Conservation (phyloP, 345 rosid genomes). For the Euphorbia tirucalli region DNA sequence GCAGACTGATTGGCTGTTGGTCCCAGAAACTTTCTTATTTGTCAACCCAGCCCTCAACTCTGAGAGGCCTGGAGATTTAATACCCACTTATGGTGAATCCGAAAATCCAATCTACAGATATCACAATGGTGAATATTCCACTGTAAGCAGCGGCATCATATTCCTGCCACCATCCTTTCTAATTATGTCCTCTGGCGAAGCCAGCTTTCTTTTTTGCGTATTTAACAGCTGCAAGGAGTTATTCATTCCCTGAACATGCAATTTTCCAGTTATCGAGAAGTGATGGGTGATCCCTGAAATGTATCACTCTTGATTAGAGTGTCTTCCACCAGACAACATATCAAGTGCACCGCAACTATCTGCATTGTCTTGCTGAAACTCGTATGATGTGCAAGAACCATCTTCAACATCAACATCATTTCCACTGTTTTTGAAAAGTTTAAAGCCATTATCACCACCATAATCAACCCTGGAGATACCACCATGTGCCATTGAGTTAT, state of each 20-base stretch:
- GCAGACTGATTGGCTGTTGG: background rate
- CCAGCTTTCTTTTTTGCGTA: background rate
- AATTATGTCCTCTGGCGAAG: background rate
- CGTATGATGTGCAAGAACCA: conserved; percentile 41
- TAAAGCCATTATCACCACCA: conserved; percentile 3
- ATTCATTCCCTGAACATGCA: background rate
- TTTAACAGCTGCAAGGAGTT: background rate
- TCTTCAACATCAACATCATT: conserved; percentile 28
- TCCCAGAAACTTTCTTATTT: background rate
- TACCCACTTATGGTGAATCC: conserved; percentile 4
- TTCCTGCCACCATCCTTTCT: conserved; percentile 8
- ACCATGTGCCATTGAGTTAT: conserved; percentile 15
- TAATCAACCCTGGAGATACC: conserved; percentile 10
- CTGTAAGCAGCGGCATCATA: background rate
- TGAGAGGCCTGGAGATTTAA: background rate
- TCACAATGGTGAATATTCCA: background rate
- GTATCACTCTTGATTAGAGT: conserved; percentile 21
- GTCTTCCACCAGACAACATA: conserved; percentile 12
- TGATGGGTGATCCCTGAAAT: background rate
- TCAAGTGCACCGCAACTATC: conserved; percentile 16
- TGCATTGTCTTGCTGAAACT: conserved; percentile 22
- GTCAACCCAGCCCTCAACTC: background rate
- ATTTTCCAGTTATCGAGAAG: background rate
- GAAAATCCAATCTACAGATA: conserved; percentile 1
- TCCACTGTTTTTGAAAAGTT: conserved; percentile 8